Evolutionary conservation across 148 eudicot species (phyloP), one percentile per base, ranked within the genome.

Genomic region (Mesembryanthemum crystallinum): DNA sequence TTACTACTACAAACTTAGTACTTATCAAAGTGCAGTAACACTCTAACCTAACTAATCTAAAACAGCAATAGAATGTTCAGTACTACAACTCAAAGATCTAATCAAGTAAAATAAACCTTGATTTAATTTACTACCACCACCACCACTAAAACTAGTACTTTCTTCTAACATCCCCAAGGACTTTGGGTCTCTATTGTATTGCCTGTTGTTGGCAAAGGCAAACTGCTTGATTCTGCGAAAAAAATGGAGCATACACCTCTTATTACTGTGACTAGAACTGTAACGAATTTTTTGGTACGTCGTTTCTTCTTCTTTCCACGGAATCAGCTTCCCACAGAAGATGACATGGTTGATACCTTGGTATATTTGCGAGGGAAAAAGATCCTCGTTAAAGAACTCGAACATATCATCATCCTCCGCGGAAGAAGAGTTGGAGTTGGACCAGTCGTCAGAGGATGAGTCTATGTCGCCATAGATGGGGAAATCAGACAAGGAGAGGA

Each of bases 291-390:
- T 39, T 42, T 76, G 73, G 60, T 23, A 77, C 8, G 39, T n/a
- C n/a, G n/a, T n/a, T n/a, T n/a, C 30, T 27, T 5, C 23, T 60
- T 61, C 74, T 33, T 33, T 64, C 35, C 64, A 6, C 33, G 74
- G 70, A 20, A 79, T 79, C 10, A 67, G 14, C 23, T 67, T 79
- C 3, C 81, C 81, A 79, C 81, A 79, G 17, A 79, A 79, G 28
- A 79, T 21, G 27, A 79, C 59, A 18, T 67, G 39, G 17, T 79
- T 64, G 4, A 32, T 43, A 25, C 66, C 59, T 15, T 28, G 73
- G 47, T 13, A 60, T 5, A 32, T 23, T 27, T 60, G 21, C 11
- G 63, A 32, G 17, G 61, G 66, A 2, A 27, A 42, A 35, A 35
- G 39, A 54, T 43, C 28, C 1, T 18, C 17, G 8, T 49, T 67